Evolutionary conservation across 192 early-diverging fungal genomes (phyloP).

Genomic region (Umbelopsis isabellina): DNA sequence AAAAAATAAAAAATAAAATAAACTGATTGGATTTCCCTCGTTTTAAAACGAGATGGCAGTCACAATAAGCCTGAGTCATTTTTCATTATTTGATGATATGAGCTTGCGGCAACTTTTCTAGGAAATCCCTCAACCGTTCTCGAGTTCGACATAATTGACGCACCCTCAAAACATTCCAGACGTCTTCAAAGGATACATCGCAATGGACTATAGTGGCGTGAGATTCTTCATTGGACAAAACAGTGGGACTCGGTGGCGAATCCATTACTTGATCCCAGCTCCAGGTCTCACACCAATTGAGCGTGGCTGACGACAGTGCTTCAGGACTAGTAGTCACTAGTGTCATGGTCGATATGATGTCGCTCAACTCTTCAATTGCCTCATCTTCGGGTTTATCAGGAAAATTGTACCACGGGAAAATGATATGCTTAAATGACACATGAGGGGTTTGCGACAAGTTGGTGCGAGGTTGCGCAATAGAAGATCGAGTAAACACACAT

Average conservation of each 20-base stretch:
- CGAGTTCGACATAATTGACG: slow-evolving; percentile 56
- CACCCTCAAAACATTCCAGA: slow-evolving; percentile 52
- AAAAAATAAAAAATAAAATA: not conserved
- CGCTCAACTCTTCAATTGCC: slow-evolving; percentile 41
- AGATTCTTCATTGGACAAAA: not conserved
- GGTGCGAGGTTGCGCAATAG: not conserved
- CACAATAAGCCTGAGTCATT: slow-evolving; percentile 18
- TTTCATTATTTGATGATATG: not conserved
- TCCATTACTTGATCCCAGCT: not conserved
- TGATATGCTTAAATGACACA: slow-evolving; percentile 44
- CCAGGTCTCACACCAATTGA: not conserved
- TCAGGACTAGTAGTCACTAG: not conserved
- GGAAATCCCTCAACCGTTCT: slow-evolving; percentile 29
- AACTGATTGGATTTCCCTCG: not conserved
- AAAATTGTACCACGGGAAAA: slow-evolving; percentile 54
- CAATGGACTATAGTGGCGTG: not conserved
- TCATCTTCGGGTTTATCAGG: slow-evolving; percentile 40
- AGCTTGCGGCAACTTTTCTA: slow-evolving; percentile 24
- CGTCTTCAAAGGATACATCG: slow-evolving; percentile 18
- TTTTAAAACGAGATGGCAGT: not conserved
- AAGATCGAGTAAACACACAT: slow-evolving; percentile 58
- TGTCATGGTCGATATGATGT: slow-evolving; percentile 29
- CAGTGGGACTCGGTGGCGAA: not conserved
- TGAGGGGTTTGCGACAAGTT: slow-evolving; percentile 20
- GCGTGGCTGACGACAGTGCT: not conserved